These are phyloP conservation scores for Aspergillus fijiensis DNA, from an alignment of 2,329 filamentous ascomycete genomes.

Conservation along the genomic window DNA sequence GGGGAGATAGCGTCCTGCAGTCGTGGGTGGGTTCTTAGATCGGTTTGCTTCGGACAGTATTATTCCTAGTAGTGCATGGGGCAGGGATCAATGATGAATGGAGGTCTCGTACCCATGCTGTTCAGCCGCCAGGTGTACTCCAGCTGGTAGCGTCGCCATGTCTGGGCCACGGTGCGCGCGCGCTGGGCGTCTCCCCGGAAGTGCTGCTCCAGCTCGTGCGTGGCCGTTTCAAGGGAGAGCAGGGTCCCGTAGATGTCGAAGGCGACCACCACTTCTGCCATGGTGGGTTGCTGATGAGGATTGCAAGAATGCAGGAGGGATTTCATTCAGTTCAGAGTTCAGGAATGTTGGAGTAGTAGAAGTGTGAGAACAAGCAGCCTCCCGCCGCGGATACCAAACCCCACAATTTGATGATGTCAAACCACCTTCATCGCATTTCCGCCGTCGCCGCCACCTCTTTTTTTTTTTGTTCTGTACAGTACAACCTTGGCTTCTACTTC, in stretches of 20 bases:
- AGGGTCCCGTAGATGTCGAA: slow-evolving; percentile 77
- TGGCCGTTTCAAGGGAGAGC: slow-evolving; percentile 69
- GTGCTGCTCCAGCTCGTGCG: slow-evolving; percentile 56
- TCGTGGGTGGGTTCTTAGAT: too few relatives aligned
- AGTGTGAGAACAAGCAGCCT: too few relatives aligned
- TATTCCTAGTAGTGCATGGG: too few relatives aligned
- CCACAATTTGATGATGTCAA: slow-evolving; percentile 4
- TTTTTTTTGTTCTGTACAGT: not conserved
- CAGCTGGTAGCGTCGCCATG: slow-evolving; percentile 69
- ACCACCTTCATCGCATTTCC: not conserved
- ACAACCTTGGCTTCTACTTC: not conserved
- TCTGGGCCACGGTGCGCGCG: slow-evolving; percentile 56
- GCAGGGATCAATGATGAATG: too few relatives aligned
- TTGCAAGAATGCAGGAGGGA: not conserved
- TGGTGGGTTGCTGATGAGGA: slow-evolving; percentile 10
- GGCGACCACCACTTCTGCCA: slow-evolving; percentile 54
- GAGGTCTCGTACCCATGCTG: slow-evolving; percentile 62
- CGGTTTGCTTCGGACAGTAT: too few relatives aligned
- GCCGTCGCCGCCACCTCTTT: not conserved
- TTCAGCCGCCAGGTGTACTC: slow-evolving; percentile 77
- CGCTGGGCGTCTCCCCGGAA: slow-evolving; percentile 55
- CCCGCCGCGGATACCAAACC: not conserved
- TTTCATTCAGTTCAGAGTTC: not conserved
- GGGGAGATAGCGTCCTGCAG: slow-evolving; percentile 57
- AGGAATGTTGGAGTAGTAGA: too few relatives aligned